Evolutionary conservation across 345 rosid species (phyloP).

Genomic region (Gossypium raimondii): DNA sequence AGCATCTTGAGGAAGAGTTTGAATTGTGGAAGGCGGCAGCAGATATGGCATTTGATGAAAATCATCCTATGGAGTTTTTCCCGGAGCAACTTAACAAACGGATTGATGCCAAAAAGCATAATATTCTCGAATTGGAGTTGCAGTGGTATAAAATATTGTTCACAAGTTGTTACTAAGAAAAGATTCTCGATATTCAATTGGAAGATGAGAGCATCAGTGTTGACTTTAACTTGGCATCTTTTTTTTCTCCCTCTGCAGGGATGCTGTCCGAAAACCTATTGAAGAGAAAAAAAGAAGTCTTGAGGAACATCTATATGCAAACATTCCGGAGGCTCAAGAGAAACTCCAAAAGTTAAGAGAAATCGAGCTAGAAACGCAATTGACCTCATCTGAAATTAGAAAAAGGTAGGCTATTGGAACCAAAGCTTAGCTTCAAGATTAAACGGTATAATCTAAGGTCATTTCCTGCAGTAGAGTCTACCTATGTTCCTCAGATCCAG

Average conservation of each 20-base stretch:
- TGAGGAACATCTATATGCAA: conserved; percentile 49
- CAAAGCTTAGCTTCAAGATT: not conserved
- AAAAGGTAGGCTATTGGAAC: conserved; percentile 38
- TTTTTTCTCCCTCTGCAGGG: conserved; percentile 36
- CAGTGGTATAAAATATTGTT: conserved; percentile 41
- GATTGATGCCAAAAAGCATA: conserved; percentile 35
- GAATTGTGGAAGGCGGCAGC: conserved; percentile 50
- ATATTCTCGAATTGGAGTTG: conserved; percentile 37
- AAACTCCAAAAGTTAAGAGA: conserved; percentile 55
- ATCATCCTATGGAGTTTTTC: conserved; percentile 42
- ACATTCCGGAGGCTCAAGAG: conserved; percentile 46
- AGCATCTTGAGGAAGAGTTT: conserved; percentile 47
- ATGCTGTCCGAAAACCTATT: conserved; percentile 41
- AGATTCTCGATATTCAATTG: not conserved
- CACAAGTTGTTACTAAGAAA: conserved; percentile 11
- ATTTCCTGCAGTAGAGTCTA: not conserved
- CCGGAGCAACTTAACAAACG: conserved; percentile 46
- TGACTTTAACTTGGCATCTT: conserved; percentile 6
- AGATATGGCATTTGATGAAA: conserved; percentile 48
- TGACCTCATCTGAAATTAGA: conserved; percentile 47
- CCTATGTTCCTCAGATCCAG: not conserved
- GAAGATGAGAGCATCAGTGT: not conserved
- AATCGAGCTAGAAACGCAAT: conserved; percentile 44
- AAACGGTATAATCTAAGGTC: not conserved
- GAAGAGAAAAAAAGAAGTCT: conserved; percentile 56